Evolutionary conservation across 495 filamentous ascomycete genomes (phyloP).

Genomic region (Wilcoxina mikolae): DNA sequence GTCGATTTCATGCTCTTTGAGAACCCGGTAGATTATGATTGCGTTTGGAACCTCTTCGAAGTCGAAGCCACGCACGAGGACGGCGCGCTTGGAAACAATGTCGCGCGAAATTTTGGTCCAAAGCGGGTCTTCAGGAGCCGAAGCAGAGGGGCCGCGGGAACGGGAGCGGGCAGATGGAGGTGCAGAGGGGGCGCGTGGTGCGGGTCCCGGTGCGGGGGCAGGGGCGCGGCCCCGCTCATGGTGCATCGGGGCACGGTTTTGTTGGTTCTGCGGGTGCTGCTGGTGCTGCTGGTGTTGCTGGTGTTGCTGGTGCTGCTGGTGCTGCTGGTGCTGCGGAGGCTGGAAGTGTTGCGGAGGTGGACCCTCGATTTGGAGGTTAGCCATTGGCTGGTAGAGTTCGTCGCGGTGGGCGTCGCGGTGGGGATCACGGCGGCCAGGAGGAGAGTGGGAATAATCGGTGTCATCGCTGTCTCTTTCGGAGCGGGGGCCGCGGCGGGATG

Average conservation of each 20-base stretch:
- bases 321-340: constrained; percentile 8
- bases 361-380: constrained; percentile 1
- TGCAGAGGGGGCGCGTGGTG: constrained; percentile 12
- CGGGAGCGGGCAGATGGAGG: constrained; percentile 9
- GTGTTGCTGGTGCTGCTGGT: constrained; percentile 6
- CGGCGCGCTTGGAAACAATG: constrained; percentile 25
- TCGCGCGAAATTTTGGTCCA: constrained; percentile 29
- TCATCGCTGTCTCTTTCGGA: background rate
- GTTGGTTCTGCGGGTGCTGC: background rate
- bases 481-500: background rate
- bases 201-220: constrained; percentile 9
- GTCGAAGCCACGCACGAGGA: constrained; percentile 21
- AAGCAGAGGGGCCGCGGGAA: background rate
- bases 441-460: constrained; percentile 1
- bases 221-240: constrained; percentile 6
- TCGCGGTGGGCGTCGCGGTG: background rate
- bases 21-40: constrained; percentile 25
- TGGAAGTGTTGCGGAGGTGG: constrained; percentile 5
- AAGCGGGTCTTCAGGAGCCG: constrained; percentile 15
- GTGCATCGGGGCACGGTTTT: background rate
- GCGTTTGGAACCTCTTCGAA: constrained; percentile 23
- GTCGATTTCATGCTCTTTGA: constrained; percentile 21
- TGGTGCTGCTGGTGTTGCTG: background rate
- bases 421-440: background rate
- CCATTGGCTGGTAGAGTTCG: constrained; percentile 2